These are phyloP conservation scores for Aspergillus nanangensis DNA, from an alignment of 495 filamentous ascomycete species.

Conservation along the genomic window DNA sequence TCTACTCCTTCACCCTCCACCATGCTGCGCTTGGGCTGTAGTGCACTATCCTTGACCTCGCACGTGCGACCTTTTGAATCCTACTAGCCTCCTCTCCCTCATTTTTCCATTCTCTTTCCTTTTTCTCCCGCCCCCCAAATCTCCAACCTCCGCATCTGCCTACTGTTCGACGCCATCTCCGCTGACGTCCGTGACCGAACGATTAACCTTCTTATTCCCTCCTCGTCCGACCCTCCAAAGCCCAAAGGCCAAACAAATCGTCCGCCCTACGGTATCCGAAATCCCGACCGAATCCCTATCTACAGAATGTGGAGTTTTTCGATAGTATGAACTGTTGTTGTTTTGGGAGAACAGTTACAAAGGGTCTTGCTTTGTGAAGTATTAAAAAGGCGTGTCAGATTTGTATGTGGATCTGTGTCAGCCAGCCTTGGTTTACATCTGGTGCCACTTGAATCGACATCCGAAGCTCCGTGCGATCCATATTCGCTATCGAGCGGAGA, in stretches of 20 bases:
- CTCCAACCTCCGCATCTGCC: neutral
- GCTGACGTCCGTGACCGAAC: neutral
- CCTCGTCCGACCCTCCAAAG: too few species aligned
- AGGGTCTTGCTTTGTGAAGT: neutral
- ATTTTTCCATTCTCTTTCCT: neutral
- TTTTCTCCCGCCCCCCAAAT: neutral
- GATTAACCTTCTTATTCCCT: neutral
- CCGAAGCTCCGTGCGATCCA: neutral
- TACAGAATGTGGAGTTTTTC: constrained; percentile 4
- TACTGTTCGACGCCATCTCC: neutral
- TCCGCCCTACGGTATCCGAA: neutral
- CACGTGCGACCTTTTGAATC: constrained; percentile 7
- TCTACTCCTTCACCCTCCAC: neutral
- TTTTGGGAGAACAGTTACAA: neutral
- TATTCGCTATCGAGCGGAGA: neutral
- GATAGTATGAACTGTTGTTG: constrained; percentile 10
- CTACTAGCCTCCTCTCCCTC: neutral
- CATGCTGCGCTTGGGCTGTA: constrained; percentile 7
- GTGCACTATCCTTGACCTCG: constrained; percentile 2
- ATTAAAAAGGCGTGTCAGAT: neutral
- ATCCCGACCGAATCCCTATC: neutral
- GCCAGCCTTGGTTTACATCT: too few species aligned
- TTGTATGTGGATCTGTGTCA: neutral
- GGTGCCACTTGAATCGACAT: too few species aligned
- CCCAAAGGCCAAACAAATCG: too few species aligned